phyloP scores from a whole-genome alignment of 2,329 filamentous ascomycete species.

The Aspergillus pseudoterreus region DNA sequence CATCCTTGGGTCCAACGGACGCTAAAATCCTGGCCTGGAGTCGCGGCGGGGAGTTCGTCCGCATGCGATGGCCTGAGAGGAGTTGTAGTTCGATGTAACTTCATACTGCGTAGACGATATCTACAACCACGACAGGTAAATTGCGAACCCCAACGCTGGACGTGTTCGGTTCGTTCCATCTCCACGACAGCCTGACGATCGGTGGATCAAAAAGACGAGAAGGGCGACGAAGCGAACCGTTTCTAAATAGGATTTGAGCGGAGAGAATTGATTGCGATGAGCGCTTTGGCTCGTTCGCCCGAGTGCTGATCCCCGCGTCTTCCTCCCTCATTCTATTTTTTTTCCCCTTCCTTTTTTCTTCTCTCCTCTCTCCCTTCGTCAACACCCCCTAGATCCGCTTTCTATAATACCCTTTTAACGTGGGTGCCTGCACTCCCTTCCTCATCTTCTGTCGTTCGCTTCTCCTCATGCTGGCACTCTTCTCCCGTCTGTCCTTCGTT shows the following conservation, averaged over 20 bases:
- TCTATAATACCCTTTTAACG: background rate
- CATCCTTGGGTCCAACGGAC: background rate
- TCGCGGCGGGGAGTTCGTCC: background rate
- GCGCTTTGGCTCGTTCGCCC: conserved; percentile 3
- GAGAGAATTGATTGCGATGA: conserved; percentile 2
- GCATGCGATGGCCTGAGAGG: background rate
- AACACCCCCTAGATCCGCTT: background rate
- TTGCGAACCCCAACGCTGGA: too few relatives aligned
- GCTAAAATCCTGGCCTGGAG: background rate
- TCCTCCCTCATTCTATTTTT: background rate
- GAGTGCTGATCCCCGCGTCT: conserved; percentile 5
- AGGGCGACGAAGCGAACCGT: background rate
- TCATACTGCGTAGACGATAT: too few relatives aligned
- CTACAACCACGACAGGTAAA: too few relatives aligned
- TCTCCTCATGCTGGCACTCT: background rate
- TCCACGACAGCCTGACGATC: too few relatives aligned
- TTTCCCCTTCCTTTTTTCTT: background rate
- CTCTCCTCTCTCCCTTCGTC: background rate
- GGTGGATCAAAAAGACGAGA: background rate
- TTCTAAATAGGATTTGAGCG: background rate
- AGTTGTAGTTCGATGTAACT: background rate
- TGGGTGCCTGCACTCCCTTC: background rate
- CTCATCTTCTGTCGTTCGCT: background rate
- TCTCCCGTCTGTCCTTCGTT: background rate
- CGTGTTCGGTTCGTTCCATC: too few relatives aligned